These are phyloP conservation scores for Yarrowia divulgata DNA, from an alignment of 805 yeast species.

Conservation along the genomic window DNA sequence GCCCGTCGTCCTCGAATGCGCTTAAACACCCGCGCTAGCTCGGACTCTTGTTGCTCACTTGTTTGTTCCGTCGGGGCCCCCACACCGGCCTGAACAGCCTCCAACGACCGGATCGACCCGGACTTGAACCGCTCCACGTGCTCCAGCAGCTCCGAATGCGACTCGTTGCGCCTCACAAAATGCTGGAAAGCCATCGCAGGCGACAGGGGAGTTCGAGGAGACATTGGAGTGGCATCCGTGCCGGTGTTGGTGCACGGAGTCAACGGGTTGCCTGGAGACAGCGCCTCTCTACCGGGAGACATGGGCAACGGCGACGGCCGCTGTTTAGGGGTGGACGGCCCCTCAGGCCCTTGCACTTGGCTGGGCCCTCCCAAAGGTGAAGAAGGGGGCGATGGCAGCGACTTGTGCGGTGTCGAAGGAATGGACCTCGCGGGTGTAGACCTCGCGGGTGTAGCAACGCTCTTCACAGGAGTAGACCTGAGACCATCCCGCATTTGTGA, in stretches of 20 bases:
- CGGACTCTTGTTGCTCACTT: slow-evolving; percentile 16
- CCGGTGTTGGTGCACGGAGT: slow-evolving; percentile 7
- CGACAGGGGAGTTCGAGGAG: slow-evolving; percentile 23
- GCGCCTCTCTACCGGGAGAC: slow-evolving; percentile 9
- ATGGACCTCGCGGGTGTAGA: not conserved
- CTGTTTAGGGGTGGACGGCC: not conserved
- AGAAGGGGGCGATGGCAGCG: slow-evolving; percentile 27
- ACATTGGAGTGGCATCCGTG: slow-evolving; percentile 9
- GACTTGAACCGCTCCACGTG: slow-evolving; percentile 31
- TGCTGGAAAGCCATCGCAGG: not conserved
- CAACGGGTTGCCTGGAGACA: slow-evolving; percentile 14
- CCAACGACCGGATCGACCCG: slow-evolving; percentile 32
- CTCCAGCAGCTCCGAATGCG: slow-evolving; percentile 10
- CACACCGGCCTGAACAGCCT: slow-evolving; percentile 9
- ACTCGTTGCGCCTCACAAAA: not conserved
- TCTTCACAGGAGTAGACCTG: slow-evolving; percentile 8
- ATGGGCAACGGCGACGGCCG: slow-evolving; percentile 3
- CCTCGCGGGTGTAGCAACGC: not conserved
- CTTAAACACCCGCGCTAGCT: slow-evolving; percentile 31
- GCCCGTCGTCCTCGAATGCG: slow-evolving; percentile 23
- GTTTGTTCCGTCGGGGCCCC: not conserved
- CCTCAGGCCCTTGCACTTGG: too few relatives aligned
- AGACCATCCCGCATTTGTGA: not conserved
- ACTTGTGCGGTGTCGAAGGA: slow-evolving; percentile 16
- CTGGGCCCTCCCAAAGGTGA: not conserved